phyloP scores from a whole-genome alignment of 805 yeast species.

The Kodamaea nitidulidarum region DNA sequence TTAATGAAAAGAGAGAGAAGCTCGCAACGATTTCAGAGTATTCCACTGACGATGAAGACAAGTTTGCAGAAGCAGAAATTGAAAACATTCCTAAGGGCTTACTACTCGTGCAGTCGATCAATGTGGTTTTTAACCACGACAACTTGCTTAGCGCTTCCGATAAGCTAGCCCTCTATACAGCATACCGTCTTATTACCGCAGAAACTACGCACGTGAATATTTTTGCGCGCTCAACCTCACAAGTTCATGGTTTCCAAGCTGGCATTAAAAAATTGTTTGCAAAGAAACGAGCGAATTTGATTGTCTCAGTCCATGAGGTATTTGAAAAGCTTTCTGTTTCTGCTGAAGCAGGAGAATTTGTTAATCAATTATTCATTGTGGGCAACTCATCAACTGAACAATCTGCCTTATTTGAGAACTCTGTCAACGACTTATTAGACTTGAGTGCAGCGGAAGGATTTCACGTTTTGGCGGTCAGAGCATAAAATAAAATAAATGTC shows the following conservation, averaged over 20 bases:
- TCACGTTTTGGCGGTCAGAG: constrained; percentile 20
- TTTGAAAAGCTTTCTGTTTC: constrained; percentile 18
- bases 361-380: constrained; percentile 22
- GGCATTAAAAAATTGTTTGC: constrained; percentile 9
- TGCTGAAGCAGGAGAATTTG: constrained; percentile 10
- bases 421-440: constrained; percentile 20
- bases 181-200: constrained; percentile 17
- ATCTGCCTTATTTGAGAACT: constrained; percentile 15
- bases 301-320: constrained; percentile 13
- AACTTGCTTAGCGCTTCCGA: constrained; percentile 33
- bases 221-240: constrained; percentile 15
- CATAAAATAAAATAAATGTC: constrained; percentile 4
- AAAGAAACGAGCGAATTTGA: constrained; percentile 10
- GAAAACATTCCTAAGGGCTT: constrained; percentile 10
- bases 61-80: constrained; percentile 6
- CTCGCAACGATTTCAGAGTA: constrained; percentile 4
- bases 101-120: constrained; percentile 16
- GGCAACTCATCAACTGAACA: constrained; percentile 17
- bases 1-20: constrained; percentile 13
- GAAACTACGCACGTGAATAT: constrained; percentile 16
- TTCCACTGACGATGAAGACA: constrained; percentile 8
- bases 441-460: constrained; percentile 21
- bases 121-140: constrained; percentile 29
- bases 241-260: constrained; percentile 13
- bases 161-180: constrained; percentile 28